Conservation (phyloP, 768 basidiomycete genomes). For the Mycena belliarum region DNA sequence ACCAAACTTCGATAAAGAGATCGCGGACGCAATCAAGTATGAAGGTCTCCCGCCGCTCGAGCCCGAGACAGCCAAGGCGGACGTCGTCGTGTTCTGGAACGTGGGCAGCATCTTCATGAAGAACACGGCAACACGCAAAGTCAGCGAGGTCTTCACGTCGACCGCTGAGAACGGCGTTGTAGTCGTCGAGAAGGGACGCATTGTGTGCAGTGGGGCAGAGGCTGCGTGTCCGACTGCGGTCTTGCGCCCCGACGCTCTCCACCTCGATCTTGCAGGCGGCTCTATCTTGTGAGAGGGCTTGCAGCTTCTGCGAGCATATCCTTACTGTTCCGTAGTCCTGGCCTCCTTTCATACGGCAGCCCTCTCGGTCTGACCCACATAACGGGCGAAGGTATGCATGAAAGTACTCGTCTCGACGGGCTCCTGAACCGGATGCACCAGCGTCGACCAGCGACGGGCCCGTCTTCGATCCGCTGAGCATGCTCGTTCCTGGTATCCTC, state of each 20-base stretch:
- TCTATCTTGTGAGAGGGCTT: slow-evolving; percentile 9
- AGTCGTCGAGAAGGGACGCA: slow-evolving; percentile 5
- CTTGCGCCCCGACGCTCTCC: background rate
- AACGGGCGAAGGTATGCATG: slow-evolving; percentile 63
- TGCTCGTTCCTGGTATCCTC: slow-evolving; percentile 32
- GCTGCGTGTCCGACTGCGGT: background rate
- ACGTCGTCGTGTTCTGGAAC: slow-evolving; percentile 15
- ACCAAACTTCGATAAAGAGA: slow-evolving; percentile 67
- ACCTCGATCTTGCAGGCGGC: slow-evolving; percentile 17
- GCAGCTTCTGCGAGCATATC: background rate
- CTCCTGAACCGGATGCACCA: slow-evolving; percentile 65
- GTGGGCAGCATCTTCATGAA: slow-evolving; percentile 17
- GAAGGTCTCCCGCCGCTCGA: slow-evolving; percentile 66
- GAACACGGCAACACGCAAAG: background rate
- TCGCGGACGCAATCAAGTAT: slow-evolving; percentile 54
- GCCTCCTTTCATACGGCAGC: slow-evolving; percentile 13
- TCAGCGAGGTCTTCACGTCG: slow-evolving; percentile 6
- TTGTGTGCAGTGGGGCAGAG: slow-evolving; percentile 8
- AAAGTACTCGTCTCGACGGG: slow-evolving; percentile 43
- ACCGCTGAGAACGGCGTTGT: background rate
- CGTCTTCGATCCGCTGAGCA: slow-evolving; percentile 51
- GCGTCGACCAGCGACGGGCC: slow-evolving; percentile 66
- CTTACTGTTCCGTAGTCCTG: slow-evolving; percentile 5
- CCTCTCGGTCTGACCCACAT: slow-evolving; percentile 25
- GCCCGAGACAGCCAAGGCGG: background rate